phyloP scores from a whole-genome alignment of 441 rosid species.

The Manihot esculenta region DNA sequence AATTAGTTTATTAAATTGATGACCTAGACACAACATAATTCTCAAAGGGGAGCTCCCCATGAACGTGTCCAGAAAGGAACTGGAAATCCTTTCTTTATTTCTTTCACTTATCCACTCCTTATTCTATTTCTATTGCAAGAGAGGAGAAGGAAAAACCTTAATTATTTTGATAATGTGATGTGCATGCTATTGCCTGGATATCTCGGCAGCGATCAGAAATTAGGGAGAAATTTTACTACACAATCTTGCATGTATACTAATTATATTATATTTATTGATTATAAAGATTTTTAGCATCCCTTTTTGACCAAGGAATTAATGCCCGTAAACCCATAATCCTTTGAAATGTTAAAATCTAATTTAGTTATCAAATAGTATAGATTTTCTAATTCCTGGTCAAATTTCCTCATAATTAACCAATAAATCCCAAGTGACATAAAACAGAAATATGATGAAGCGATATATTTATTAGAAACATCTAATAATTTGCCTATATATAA shows the following conservation, averaged over 20 bases:
- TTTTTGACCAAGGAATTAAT: neutral
- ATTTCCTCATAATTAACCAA: neutral
- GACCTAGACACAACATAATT: conserved; percentile 22
- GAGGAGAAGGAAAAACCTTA: neutral
- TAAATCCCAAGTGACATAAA: neutral
- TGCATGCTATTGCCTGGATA: neutral
- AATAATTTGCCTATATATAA: no score
- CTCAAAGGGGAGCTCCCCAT: conserved; percentile 30
- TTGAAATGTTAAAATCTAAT: neutral
- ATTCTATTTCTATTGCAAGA: neutral
- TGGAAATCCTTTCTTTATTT: neutral
- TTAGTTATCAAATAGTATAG: no score
- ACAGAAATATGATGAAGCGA: no score
- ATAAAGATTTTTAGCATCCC: no score
- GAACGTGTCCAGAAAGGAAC: no score
- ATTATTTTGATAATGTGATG: no score
- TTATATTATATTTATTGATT: no score
- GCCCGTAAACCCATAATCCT: neutral
- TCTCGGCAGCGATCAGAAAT: neutral
- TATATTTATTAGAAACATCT: no score
- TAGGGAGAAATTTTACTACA: no score
- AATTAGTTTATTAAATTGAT: conserved; percentile 16
- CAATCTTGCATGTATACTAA: no score
- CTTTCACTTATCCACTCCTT: neutral
- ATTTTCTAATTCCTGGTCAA: no score